Percentiles rank a stretch among this genome's conserved stretches.
Evolutionary conservation across 1,139 yeast species (phyloP).

Genomic region (Taphrina communis): DNA sequence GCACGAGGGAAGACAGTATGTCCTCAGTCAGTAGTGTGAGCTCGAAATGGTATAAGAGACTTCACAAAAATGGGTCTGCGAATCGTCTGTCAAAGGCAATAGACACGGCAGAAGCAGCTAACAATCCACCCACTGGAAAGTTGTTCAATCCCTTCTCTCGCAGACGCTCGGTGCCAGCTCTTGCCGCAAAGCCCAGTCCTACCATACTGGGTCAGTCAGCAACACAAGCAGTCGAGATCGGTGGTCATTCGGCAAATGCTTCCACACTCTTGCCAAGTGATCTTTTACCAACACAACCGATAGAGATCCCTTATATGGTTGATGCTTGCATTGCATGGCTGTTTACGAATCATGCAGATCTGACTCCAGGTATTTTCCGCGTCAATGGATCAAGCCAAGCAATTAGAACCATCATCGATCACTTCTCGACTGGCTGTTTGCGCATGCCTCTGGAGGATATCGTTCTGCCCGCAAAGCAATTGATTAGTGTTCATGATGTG

Average conservation of each 20-base stretch:
- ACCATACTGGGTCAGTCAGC: conserved; percentile 17
- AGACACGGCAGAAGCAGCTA: conserved; percentile 25
- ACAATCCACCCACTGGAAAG: neutral
- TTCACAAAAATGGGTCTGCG: conserved; percentile 5
- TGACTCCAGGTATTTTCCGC: conserved; percentile 40
- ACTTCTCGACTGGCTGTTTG: conserved; percentile 27
- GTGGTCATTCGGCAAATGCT: conserved; percentile 23
- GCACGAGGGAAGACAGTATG: conserved; percentile 15
- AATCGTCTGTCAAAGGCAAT: conserved; percentile 28
- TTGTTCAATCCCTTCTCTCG: conserved; percentile 34
- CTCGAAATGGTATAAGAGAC: conserved; percentile 25
- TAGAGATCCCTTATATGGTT: conserved; percentile 29
- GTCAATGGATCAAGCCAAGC: conserved; percentile 40
- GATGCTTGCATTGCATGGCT: conserved; percentile 30
- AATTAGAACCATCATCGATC: conserved; percentile 29
- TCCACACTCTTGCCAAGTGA: neutral
- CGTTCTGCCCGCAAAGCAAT: conserved; percentile 21
- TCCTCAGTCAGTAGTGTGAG: conserved; percentile 17
- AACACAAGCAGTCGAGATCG: conserved; percentile 18
- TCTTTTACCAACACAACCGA: neutral
- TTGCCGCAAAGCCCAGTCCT: neutral
- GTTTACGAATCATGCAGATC: conserved; percentile 18
- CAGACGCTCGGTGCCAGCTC: conserved; percentile 23
- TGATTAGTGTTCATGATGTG: conserved; percentile 40
- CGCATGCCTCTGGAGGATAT: conserved; percentile 33